These are phyloP conservation scores for Solanum hybrid DNA, from an alignment of 305 asterid species.

Conservation along the genomic window DNA sequence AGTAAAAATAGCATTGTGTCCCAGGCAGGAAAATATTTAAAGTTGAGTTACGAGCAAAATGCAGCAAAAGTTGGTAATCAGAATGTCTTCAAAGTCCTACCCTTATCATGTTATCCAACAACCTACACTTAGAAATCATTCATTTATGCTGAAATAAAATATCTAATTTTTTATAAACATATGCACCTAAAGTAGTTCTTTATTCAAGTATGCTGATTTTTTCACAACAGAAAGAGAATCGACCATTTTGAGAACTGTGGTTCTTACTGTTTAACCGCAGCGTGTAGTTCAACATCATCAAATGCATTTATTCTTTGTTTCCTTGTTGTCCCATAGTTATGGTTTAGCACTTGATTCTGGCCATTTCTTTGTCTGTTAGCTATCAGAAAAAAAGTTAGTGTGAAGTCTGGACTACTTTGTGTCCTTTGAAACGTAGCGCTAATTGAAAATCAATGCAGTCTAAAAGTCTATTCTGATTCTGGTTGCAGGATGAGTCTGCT, in stretches of 20 bases:
- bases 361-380: not conserved
- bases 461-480: not conserved
- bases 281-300: not conserved
- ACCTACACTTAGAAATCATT: not conserved
- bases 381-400: not conserved
- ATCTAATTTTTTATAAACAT: not conserved
- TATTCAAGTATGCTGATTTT: not conserved
- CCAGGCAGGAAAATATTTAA: not conserved
- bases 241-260: not conserved
- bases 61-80: not conserved
- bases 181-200: not conserved
- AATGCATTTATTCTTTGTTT: not conserved
- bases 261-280: not conserved
- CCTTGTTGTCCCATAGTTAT: not conserved
- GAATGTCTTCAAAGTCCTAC: not conserved
- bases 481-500: slow-evolving; percentile 90
- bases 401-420: not conserved
- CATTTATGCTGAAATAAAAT: not conserved
- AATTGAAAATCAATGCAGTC: not conserved
- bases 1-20: not conserved
- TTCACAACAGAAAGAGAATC: slow-evolving; percentile 1
- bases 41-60: not conserved
- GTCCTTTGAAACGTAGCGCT: not conserved
- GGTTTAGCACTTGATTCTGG: not conserved
- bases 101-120: not conserved